A percentile compares a stretch with the other conserved stretches of the same genome.
Evolutionary conservation across 495 filamentous ascomycete species (phyloP).

Genomic region (Copromyces sp.): DNA sequence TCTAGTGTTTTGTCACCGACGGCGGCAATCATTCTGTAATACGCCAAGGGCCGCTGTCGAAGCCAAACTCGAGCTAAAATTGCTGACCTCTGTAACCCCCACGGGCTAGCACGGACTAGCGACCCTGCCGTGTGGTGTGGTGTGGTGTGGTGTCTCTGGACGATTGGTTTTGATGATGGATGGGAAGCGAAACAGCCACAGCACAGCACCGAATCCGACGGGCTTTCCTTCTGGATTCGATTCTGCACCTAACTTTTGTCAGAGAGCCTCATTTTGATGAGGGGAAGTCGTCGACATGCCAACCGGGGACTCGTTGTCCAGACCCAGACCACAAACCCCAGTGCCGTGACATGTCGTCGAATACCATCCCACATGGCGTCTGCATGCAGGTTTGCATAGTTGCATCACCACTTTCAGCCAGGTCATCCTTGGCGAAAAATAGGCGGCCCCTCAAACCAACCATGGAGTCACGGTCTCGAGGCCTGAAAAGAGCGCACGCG

Average conservation of each 20-base stretch:
- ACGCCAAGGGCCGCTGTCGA: not conserved
- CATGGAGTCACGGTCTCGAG: not conserved
- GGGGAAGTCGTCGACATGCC: not conserved
- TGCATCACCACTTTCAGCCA: not conserved
- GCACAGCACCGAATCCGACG: not conserved
- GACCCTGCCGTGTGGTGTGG: not conserved
- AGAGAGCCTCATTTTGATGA: not conserved
- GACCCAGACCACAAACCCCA: not conserved
- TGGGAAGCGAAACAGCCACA: not conserved
- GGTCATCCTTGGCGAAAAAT: not conserved
- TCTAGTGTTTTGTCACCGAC: no score
- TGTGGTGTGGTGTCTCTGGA: not conserved
- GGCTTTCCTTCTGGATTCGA: not conserved
- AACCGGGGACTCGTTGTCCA: not conserved
- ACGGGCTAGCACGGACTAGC: not conserved
- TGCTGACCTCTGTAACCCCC: not conserved
- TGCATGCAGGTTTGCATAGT: not conserved
- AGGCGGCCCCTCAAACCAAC: not conserved
- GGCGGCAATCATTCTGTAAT: not conserved
- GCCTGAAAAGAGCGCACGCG: not conserved
- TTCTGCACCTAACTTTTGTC: not conserved
- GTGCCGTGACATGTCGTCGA: not conserved
- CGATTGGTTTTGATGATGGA: not conserved
- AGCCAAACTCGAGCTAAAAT: not conserved
- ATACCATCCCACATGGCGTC: not conserved